phyloP scores from a whole-genome alignment of 345 rosid species.

The Rhizophora mangle region DNA sequence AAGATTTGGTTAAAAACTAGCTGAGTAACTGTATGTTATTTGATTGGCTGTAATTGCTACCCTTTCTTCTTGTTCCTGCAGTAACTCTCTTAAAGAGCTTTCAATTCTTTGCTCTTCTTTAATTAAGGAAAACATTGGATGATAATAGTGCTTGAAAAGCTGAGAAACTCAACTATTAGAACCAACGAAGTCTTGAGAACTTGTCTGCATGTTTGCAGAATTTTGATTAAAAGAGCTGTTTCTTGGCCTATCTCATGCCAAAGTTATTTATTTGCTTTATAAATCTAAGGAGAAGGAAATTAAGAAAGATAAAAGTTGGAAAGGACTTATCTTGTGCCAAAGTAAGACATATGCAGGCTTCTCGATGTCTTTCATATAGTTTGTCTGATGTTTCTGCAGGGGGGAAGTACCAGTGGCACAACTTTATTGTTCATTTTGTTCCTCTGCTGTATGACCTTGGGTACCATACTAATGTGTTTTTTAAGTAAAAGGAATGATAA shows the following conservation, averaged over 20 bases:
- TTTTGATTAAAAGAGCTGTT: background rate
- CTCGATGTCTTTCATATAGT: conserved; percentile 5
- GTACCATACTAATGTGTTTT: conserved; percentile 75
- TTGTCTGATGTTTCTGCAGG: conserved; percentile 42
- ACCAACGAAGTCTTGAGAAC: background rate
- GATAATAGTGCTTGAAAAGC: too few relatives aligned
- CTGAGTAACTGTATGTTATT: background rate
- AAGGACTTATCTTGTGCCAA: background rate
- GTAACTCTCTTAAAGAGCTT: too few relatives aligned
- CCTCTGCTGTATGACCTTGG: conserved; percentile 70
- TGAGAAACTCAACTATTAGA: background rate
- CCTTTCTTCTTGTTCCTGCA: background rate
- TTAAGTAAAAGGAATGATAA: conserved; percentile 55
- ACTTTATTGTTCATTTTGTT: conserved; percentile 69
- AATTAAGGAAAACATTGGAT: too few relatives aligned
- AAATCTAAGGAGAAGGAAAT: background rate
- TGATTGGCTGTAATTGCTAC: background rate
- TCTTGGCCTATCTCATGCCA: too few relatives aligned
- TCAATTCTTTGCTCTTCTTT: too few relatives aligned
- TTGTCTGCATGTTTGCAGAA: background rate
- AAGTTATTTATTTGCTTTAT: background rate
- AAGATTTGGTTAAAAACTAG: background rate
- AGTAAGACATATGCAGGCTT: background rate
- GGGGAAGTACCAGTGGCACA: conserved; percentile 65
- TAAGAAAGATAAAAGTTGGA: background rate